Evolutionary conservation across 2,329 filamentous ascomycete species (phyloP), one percentile per base, ranked within the genome.

Genomic region (Fusarium sp.): DNA sequence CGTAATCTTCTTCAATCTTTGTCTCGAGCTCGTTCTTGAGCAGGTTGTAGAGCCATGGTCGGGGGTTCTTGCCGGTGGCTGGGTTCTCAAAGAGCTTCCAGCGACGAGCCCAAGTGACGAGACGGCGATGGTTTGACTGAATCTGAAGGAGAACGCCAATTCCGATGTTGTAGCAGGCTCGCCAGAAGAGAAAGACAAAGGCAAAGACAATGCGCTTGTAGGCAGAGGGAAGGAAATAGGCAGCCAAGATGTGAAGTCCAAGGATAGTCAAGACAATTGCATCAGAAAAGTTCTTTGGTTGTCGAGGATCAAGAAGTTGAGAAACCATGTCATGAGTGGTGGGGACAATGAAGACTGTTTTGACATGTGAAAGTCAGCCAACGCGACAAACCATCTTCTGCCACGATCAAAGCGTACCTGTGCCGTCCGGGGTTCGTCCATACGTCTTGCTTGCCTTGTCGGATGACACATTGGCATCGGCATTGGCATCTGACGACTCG

Each of bases 291-390:
- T 98, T 98, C 87, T 99, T 99, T 63, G 97, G 95, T 81, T 98
- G 93, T 76, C 93, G 94, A 61, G 97, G 97, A 79, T 97, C 97
- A 78, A 99, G 91, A 65, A 99, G 90, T 85, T 98, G 97, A 61
- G 96, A 97, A 78, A 99, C 96, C 97, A 99, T 98, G 85, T 99
- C 97, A 87, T 98, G 95, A 66, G 97, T 99, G 72, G 95, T 92
- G 57, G 97, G 97, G 64, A 99, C 97, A 68, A 95, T 93, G 82
- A 99, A 99, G 79, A 98, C 97, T 98, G 75, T 76, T 70, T 77
- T 62, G 47, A 50, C 71, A 78, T 70, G 67, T 77, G 69, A 77
- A 56, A 70, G 69, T 79, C 71, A 78, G 76, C 69, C 62, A 52
- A 52, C 47, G 47, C 47, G 47, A 52, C 47, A 67, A 77, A 35